Conservation (phyloP, 208 protist genomes). For the Strigomonas culicis region DNA sequence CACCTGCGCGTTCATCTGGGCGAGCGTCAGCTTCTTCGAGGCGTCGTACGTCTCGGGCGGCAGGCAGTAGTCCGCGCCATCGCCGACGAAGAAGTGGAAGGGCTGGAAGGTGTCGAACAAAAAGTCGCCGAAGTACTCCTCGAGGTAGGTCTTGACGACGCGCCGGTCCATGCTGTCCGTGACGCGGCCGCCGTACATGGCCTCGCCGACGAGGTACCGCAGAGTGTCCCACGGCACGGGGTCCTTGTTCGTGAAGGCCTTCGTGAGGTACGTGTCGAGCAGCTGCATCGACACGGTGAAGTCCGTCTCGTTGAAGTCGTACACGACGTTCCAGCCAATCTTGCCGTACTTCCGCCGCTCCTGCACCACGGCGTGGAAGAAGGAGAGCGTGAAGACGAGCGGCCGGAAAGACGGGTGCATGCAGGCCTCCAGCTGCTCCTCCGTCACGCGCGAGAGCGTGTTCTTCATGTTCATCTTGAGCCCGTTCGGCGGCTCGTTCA, state of each 20-base stretch:
- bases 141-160: conserved; percentile 98
- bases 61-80: conserved; percentile 90
- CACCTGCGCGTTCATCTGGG: conserved; percentile 91
- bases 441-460: conserved; percentile 95
- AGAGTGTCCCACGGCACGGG: conserved; percentile 98
- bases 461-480: conserved; percentile 99
- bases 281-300: conserved; percentile 97
- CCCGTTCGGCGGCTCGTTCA: conserved; percentile 99
- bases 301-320: conserved; percentile 99
- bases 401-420: conserved; percentile 95
- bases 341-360: conserved; percentile 98
- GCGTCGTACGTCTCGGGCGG: conserved; percentile 74
- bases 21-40: conserved; percentile 58
- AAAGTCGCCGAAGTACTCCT: conserved; percentile 99
- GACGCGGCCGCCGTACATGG: conserved; percentile 99
- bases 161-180: conserved; percentile 98
- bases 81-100: conserved; percentile 97
- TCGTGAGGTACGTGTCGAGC: conserved; percentile 97
- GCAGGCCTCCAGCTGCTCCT: conserved; percentile 94
- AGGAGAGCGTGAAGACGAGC: conserved; percentile 97
- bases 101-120: conserved; percentile 99
- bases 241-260: conserved; percentile 93
- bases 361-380: conserved; percentile 99
- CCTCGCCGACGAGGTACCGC: conserved; percentile 98
- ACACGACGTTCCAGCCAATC: conserved; percentile 99